A percentile compares a stretch with the other conserved stretches of the same genome.
Evolutionary conservation across 306 rosid species (phyloP).

Genomic region (Argentina anserina): DNA sequence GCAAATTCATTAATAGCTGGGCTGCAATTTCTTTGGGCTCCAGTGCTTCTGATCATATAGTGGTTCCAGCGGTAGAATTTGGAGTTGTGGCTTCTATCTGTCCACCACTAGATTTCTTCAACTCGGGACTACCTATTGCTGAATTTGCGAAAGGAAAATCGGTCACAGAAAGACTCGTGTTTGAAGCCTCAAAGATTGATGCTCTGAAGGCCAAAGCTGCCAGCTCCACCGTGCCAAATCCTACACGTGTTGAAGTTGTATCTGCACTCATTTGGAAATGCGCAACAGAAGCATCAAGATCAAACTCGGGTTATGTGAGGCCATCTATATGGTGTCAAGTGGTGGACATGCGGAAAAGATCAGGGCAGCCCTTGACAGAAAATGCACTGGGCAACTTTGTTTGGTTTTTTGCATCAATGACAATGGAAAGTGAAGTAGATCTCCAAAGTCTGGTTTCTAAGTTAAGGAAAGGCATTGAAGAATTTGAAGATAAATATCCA

Average conservation of each 20-base stretch:
- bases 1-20: slow-evolving; percentile 44
- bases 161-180: slow-evolving; percentile 17
- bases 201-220: slow-evolving; percentile 10
- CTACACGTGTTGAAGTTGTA: slow-evolving; percentile 19
- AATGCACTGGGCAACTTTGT: background rate
- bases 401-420: slow-evolving; percentile 3
- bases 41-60: background rate
- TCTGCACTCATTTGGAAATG: slow-evolving; percentile 21
- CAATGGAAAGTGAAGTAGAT: background rate
- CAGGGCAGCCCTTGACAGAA: background rate
- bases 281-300: slow-evolving; percentile 10
- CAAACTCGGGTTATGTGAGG: background rate
- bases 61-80: slow-evolving; percentile 5
- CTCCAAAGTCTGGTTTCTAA: slow-evolving; percentile 6
- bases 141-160: slow-evolving; percentile 2
- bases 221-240: slow-evolving; percentile 3
- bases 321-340: slow-evolving; percentile 10
- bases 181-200: slow-evolving; percentile 15
- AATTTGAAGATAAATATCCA: background rate
- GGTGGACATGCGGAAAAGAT: slow-evolving; percentile 1
- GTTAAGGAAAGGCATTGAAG: background rate
- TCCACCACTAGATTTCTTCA: slow-evolving; percentile 9
- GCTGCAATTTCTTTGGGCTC: slow-evolving; percentile 11
- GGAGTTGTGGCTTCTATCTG: background rate
- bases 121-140: background rate